Percentiles rank a stretch among this genome's conserved stretches.
Evolutionary conservation across 2,329 filamentous ascomycete genomes (phyloP).

Genomic region (Fusarium gaditjirri): DNA sequence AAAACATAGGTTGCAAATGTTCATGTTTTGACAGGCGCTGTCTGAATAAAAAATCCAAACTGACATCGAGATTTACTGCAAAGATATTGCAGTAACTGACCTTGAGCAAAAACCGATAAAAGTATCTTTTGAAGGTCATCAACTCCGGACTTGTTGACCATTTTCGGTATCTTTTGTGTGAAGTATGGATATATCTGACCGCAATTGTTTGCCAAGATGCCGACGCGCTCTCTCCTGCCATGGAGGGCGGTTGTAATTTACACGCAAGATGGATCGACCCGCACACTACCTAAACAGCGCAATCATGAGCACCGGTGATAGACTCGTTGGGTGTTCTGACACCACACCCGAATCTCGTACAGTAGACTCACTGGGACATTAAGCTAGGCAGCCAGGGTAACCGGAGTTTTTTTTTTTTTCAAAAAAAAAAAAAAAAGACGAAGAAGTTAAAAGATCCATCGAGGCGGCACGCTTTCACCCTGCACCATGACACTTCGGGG

Average conservation of each 20-base stretch:
- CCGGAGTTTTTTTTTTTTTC: neutral
- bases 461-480: slow-evolving; percentile 18
- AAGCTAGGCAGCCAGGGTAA: neutral
- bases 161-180: neutral
- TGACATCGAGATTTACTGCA: neutral
- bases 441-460: slow-evolving; percentile 17
- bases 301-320: slow-evolving; percentile 5
- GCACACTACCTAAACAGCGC: slow-evolving; percentile 18
- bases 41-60: neutral
- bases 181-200: neutral
- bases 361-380: slow-evolving; percentile 5
- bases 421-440: neutral
- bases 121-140: neutral
- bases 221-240: slow-evolving; percentile 12
- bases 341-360: neutral
- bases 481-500: slow-evolving; percentile 21
- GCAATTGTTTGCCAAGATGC: slow-evolving; percentile 5
- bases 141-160: neutral
- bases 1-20: neutral
- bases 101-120: neutral
- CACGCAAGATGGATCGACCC: slow-evolving; percentile 21
- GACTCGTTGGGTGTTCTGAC: slow-evolving; percentile 1
- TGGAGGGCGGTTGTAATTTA: slow-evolving; percentile 6
- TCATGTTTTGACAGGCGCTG: neutral
- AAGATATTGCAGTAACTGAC: neutral